Conservation (phyloP, 2,329 filamentous ascomycete genomes). For the Ascocoryne sarcoides region DNA sequence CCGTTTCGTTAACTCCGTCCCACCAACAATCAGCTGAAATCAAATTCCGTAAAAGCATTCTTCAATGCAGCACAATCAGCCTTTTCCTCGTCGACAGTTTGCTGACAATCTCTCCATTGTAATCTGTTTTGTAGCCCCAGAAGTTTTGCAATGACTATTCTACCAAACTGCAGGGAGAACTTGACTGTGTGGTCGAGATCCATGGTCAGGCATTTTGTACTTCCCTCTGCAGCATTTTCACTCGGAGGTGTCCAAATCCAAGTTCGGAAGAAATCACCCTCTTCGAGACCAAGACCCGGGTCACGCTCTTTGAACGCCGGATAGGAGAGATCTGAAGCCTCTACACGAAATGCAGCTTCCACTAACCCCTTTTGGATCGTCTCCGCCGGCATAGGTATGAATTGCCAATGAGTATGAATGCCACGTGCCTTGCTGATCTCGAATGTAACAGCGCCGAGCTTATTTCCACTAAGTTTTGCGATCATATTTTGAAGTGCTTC, state of each 20-base stretch:
- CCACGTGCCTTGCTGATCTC: constrained; percentile 78
- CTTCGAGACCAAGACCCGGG: constrained; percentile 41
- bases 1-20: too few species aligned
- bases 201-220: constrained; percentile 64
- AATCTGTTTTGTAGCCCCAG: constrained; percentile 69
- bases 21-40: too few species aligned
- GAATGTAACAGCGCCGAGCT: constrained; percentile 79
- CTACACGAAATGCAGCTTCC: constrained; percentile 79
- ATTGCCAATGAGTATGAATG: constrained; percentile 91
- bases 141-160: constrained; percentile 81
- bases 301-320: constrained; percentile 42
- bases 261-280: constrained; percentile 68
- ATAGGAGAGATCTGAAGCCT: constrained; percentile 66
- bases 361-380: constrained; percentile 66
- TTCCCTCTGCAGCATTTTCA: constrained; percentile 33
- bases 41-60: constrained; percentile 72
- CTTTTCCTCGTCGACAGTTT: constrained; percentile 69
- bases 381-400: constrained; percentile 64
- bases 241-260: constrained; percentile 61
- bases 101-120: constrained; percentile 77
- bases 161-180: constrained; percentile 87
- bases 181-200: constrained; percentile 60
- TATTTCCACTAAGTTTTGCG: constrained; percentile 39
- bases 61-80: constrained; percentile 73
- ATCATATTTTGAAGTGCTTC: constrained; percentile 74